Percentiles rank a stretch among this genome's conserved stretches.
phyloP scores from a whole-genome alignment of 257 asterid species.

The Lithospermum erythrorhizon region DNA sequence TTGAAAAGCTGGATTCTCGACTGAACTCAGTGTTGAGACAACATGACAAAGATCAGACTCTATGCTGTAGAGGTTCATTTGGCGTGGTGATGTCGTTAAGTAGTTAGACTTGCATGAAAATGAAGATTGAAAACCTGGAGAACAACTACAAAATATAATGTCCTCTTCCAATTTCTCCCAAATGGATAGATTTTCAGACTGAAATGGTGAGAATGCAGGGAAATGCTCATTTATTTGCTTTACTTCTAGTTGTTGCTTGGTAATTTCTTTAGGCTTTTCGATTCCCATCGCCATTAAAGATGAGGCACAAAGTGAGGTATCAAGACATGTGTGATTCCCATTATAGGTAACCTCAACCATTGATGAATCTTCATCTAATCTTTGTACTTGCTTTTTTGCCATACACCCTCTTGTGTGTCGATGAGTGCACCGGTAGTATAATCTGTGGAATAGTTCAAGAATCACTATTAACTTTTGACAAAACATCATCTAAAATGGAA shows the following conservation, averaged over 20 bases:
- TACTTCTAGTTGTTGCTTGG: not conserved
- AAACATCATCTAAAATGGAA: too few species aligned
- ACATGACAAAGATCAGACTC: not conserved
- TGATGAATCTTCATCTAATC: conserved; percentile 39
- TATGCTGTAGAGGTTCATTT: conserved; percentile 21
- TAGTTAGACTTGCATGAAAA: too few species aligned
- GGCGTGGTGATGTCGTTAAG: conserved; percentile 14
- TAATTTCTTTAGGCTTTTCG: conserved; percentile 12
- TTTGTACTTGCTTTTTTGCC: conserved; percentile 77
- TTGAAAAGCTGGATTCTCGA: not conserved
- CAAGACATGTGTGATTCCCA: conserved; percentile 52
- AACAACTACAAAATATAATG: too few species aligned
- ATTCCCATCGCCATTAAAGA: conserved; percentile 8
- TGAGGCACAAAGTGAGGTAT: conserved; percentile 12
- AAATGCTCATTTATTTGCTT: not conserved
- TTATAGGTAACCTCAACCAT: conserved; percentile 40
- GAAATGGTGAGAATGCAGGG: not conserved
- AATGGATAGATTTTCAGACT: too few species aligned
- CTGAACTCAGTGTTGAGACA: not conserved
- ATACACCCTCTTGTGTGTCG: conserved; percentile 60
- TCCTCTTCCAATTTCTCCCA: too few species aligned
- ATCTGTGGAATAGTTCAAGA: conserved; percentile 25
- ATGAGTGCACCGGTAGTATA: conserved; percentile 80
- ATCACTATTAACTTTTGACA: too few species aligned
- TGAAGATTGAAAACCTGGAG: too few species aligned